Evolutionary conservation across 139 green algal genomes (phyloP), one percentile per base, ranked within the genome.

Genomic region (Chlamydomonas schloesseri): DNA sequence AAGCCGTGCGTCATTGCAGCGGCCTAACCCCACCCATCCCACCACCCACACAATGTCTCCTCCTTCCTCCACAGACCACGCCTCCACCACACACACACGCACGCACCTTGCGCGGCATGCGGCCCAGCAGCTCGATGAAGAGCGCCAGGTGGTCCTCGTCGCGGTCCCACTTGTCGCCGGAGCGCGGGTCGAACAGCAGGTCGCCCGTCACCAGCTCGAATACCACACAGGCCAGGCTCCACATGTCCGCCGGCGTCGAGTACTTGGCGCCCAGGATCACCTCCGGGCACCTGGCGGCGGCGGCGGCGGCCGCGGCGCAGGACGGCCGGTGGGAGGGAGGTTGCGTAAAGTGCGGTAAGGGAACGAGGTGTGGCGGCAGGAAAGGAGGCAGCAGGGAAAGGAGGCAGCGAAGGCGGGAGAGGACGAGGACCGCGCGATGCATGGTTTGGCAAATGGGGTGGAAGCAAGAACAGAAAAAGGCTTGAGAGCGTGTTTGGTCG

Each of bases 121-220:
- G 79, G 0, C 97, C 97, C 83, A 99, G 92, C 77, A 99, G 93
- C 94, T 99, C 98, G 29, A 98, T 97, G 91, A 99, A 97, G 78
- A 99, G 95, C 50, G 98, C 98, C 31, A 99, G 89, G 89, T 99
- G 98, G 91, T 99, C 98, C 89, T 99, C 98, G 87, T 99, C 98
- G 60, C 98, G 94, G 69, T 89, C 87, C 72, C 95, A 97, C 62
- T 93, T 87, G 28, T 94, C 80, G 18, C 94, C 93, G 28, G 81
- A 69, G 23, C 92, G 88, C 4, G 97, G 97, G 86, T 99, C 97
- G 89, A 99, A 99, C 60, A 99, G 93, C 55, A 98, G 94, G 90
- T 99, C 98, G 11, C 98, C 98, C 2, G 98, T 99, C n/a, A 93
- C 91, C 79, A 99, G 94, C 92, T 99, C 98, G 93, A 99, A 99